Base-by-base conservation (phyloP, 1,139 yeast species). In the Sugiyamaella novakii region DNA sequence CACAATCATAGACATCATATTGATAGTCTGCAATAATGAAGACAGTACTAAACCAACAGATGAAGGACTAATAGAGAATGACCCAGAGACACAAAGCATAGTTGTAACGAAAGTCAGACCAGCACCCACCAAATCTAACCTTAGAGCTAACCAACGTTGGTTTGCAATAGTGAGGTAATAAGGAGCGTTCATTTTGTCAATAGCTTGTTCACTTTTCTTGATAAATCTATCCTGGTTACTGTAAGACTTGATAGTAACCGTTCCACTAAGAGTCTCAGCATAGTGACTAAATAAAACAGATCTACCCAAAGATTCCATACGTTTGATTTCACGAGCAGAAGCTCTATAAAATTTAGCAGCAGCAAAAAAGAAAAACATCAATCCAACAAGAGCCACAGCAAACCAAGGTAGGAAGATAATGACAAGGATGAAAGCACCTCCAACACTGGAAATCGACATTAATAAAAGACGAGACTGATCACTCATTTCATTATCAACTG, bases 291-390 rank as follows among this genome's bases (percentile, higher is more conserved):
- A 87, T 51, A 87, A 89, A 52, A 77, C 75, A 0, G 96, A 87
- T 61, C 96, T 75, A 61, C 83, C 78, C 7, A 79, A 63, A 2
- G 95, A 87, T 64, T 88, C 96, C 59, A 88, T 69, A 59, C 96
- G 79, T 67, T 88, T 88, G 54, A 88, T 71, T 65, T 88, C 96
- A 65, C 95, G 77, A 10, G 91, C 83, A n/a, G 89, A 80, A 48
- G 81, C 83, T 61, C 87, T 87, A 61, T 84, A 87, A 61, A 75
- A 84, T 52, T 76, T 73, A 0, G 87, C 76, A 47, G 83, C 69
- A 7, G 72, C 63, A 24, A 76, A 54, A 58, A 79, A 82, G 5
- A 76, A 44, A 8, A 75, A 36, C 5, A 69, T 61, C 50, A 86
- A 64, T 41, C 80, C 72, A 8, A 84, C 88, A 37, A 83, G 70